Percentiles rank a stretch among this genome's conserved stretches.
Evolutionary conservation across 495 filamentous ascomycete genomes (phyloP).

Genomic region (Penicillium odoratum): DNA sequence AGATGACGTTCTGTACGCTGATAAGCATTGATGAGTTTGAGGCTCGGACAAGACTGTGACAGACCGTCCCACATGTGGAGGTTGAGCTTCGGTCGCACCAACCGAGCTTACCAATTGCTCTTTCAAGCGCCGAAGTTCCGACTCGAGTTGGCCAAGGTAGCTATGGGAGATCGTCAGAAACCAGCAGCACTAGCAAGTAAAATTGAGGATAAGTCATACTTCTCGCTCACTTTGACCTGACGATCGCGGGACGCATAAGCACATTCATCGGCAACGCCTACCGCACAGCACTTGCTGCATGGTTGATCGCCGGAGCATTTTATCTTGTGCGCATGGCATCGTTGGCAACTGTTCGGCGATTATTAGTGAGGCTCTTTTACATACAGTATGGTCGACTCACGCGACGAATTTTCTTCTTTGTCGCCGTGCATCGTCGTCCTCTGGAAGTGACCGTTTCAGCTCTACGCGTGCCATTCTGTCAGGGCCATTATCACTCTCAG

Average conservation of each 20-base stretch:
- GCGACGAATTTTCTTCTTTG: constrained; percentile 43
- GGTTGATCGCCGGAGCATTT: constrained; percentile 47
- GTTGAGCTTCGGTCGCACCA: constrained; percentile 26
- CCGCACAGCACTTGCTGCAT: constrained; percentile 39
- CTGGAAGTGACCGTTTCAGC: constrained; percentile 16
- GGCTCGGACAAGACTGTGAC: neutral
- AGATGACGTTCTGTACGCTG: constrained; percentile 15
- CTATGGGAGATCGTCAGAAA: constrained; percentile 16
- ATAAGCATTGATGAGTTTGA: neutral
- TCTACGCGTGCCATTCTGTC: constrained; percentile 21
- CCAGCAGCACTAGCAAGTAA: too few species aligned
- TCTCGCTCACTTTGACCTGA: constrained; percentile 47
- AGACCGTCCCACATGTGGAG: constrained; percentile 19
- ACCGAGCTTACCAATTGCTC: constrained; percentile 38
- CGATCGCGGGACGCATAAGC: constrained; percentile 41
- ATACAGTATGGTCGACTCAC: constrained; percentile 20
- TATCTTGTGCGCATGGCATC: constrained; percentile 49
- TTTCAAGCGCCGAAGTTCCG: constrained; percentile 42
- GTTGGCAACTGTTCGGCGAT: constrained; percentile 34
- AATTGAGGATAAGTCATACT: constrained; percentile 20
- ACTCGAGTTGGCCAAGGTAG: constrained; percentile 37
- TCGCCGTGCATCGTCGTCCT: constrained; percentile 14
- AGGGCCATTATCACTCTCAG: constrained; percentile 4
- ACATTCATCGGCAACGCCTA: constrained; percentile 42
- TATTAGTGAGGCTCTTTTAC: constrained; percentile 5